These are phyloP conservation scores for Hansenula lynferdii DNA, from an alignment of 1,139 yeast genomes.

Conservation along the genomic window DNA sequence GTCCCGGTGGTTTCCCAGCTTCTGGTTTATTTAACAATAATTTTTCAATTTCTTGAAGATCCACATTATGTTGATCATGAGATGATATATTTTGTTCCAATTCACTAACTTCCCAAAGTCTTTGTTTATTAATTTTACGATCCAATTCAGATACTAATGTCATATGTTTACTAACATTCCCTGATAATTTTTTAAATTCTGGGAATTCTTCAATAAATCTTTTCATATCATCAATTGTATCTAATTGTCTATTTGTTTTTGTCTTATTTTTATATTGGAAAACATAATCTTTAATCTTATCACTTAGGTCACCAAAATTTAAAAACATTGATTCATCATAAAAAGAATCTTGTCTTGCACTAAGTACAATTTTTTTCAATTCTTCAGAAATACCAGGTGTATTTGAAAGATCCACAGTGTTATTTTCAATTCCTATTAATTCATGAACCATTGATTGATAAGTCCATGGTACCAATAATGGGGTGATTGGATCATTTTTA, in stretches of 20 bases:
- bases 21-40: constrained; percentile 29
- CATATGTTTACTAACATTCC: constrained; percentile 92
- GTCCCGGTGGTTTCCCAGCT: constrained; percentile 11
- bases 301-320: constrained; percentile 94
- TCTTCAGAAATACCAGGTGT: constrained; percentile 36
- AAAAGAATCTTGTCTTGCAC: constrained; percentile 69
- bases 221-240: constrained; percentile 83
- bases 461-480: constrained; percentile 92
- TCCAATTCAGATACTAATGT: constrained; percentile 84
- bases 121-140: constrained; percentile 50
- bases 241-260: constrained; percentile 64
- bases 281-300: constrained; percentile 80
- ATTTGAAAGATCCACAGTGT: constrained; percentile 62
- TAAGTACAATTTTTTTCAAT: constrained; percentile 54
- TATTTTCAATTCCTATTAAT: constrained; percentile 73
- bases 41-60: constrained; percentile 41
- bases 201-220: constrained; percentile 89
- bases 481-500: constrained; percentile 87
- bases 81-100: constrained; percentile 82
- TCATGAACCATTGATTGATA: constrained; percentile 98
- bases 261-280: constrained; percentile 79
- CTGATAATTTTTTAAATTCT: constrained; percentile 80
- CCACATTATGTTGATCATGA: constrained; percentile 50
- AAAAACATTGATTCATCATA: constrained; percentile 76
- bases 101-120: constrained; percentile 85